Conservation (phyloP, 2,329 filamentous ascomycete genomes). For the Fusarium irregulare region DNA sequence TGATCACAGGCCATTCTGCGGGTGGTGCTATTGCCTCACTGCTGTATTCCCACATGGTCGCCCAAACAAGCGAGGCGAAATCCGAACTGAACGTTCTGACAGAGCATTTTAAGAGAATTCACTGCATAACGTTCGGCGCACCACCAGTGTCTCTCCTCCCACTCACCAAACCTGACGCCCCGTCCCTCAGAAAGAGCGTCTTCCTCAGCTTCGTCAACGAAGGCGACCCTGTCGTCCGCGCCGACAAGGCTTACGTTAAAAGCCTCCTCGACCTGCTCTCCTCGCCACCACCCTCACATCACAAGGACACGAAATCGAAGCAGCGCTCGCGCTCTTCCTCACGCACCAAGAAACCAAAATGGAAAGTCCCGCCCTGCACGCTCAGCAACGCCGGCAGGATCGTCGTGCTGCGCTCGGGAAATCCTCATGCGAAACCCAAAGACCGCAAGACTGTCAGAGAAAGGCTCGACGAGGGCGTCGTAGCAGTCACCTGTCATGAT, state of each 20-base stretch:
- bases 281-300: conserved; percentile 57
- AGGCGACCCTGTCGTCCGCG: conserved; percentile 82
- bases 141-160: conserved; percentile 81
- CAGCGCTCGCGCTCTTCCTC: conserved; percentile 27
- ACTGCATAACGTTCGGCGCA: conserved; percentile 88
- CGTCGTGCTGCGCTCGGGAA: conserved; percentile 71
- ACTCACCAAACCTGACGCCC: conserved; percentile 66
- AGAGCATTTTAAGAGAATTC: conserved; percentile 78
- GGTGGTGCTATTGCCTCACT: conserved; percentile 86
- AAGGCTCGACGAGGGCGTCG: conserved; percentile 68
- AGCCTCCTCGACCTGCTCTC: conserved; percentile 78
- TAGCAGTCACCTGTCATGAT: conserved; percentile 76
- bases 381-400: conserved; percentile 78
- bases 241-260: conserved; percentile 80
- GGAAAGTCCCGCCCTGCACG: conserved; percentile 73
- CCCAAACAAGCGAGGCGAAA: conserved; percentile 61
- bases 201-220: conserved; percentile 88
- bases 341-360: conserved; percentile 56
- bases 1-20: conserved; percentile 88
- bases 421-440: conserved; percentile 51
- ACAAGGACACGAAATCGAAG: conserved; percentile 15
- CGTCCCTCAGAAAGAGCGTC: conserved; percentile 70
- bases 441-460: conserved; percentile 63
- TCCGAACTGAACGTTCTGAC: conserved; percentile 79
- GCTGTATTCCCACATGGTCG: conserved; percentile 84